A percentile compares a stretch with the other conserved stretches of the same genome.
Evolutionary conservation across 305 asterid genomes (phyloP).

Genomic region (Fraxinus baroniana): DNA sequence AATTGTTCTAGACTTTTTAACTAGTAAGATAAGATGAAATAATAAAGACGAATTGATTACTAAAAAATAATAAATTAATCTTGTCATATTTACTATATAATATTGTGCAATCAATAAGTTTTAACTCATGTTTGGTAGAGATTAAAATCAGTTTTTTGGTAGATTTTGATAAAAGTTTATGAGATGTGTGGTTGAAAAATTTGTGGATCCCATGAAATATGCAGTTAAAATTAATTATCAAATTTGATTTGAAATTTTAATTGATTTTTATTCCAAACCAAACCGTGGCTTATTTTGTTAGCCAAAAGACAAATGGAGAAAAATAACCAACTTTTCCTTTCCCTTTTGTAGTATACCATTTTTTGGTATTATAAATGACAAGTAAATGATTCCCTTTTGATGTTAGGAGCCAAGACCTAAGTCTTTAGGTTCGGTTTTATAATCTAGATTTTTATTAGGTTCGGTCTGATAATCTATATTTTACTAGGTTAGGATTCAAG

Average conservation of each 20-base stretch:
- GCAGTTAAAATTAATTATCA: too few species aligned
- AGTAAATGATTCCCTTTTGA: neutral
- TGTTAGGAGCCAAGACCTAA: conserved; percentile 13
- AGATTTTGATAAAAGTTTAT: too few species aligned
- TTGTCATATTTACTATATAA: neutral
- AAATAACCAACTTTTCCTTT: neutral
- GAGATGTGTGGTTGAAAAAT: too few species aligned
- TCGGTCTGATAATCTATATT: neutral
- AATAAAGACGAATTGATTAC: neutral
- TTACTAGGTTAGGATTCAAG: conserved; percentile 25
- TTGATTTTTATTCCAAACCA: too few species aligned
- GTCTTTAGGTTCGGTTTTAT: conserved; percentile 26
- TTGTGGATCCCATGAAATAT: too few species aligned
- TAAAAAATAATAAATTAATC: too few species aligned
- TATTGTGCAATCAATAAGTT: conserved; percentile 18
- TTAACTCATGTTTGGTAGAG: neutral
- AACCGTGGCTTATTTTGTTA: neutral
- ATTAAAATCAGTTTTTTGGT: too few species aligned
- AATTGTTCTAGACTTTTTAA: neutral
- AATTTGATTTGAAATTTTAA: too few species aligned
- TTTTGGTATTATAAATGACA: neutral
- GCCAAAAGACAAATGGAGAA: neutral
- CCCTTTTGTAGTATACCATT: neutral
- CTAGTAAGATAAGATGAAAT: neutral
- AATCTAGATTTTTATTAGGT: conserved; percentile 22